A percentile compares a stretch with the other conserved stretches of the same genome.
phyloP scores from a whole-genome alignment of 768 basidiomycete species.

The Serpula lacrymans region DNA sequence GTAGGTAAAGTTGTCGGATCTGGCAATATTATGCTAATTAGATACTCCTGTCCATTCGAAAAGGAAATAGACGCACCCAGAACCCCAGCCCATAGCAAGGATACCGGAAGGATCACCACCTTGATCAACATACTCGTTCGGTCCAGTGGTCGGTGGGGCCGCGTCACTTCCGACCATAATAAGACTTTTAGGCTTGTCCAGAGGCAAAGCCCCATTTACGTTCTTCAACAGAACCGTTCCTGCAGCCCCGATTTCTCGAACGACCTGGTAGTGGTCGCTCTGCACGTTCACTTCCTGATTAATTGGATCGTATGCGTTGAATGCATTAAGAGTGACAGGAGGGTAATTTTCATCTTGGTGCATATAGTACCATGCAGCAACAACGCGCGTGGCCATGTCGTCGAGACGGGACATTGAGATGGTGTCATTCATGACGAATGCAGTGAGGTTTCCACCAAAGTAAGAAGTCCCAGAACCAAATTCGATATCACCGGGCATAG shows the following conservation, averaged over 20 bases:
- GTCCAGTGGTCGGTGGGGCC: slow-evolving; percentile 61
- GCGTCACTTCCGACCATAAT: slow-evolving; percentile 63
- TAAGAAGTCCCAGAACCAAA: slow-evolving; percentile 37
- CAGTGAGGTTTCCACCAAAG: slow-evolving; percentile 59
- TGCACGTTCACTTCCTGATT: slow-evolving; percentile 53
- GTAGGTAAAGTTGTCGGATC: slow-evolving; percentile 74
- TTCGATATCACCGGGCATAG: slow-evolving; percentile 64
- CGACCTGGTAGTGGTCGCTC: slow-evolving; percentile 48
- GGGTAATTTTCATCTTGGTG: slow-evolving; percentile 28
- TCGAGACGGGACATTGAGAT: slow-evolving; percentile 59
- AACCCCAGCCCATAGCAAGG: slow-evolving; percentile 92
- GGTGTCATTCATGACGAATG: slow-evolving; percentile 55
- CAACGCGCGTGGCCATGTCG: slow-evolving; percentile 69
- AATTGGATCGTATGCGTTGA: slow-evolving; percentile 24
- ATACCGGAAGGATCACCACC: slow-evolving; percentile 61
- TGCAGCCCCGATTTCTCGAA: slow-evolving; percentile 59
- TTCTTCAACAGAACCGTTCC: slow-evolving; percentile 74
- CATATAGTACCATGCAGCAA: slow-evolving; percentile 56
- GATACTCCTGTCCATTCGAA: too few relatives aligned
- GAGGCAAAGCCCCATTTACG: slow-evolving; percentile 49
- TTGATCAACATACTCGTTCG: slow-evolving; percentile 65
- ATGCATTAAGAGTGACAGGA: slow-evolving; percentile 21
- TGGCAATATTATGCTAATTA: too few relatives aligned
- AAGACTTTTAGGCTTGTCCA: slow-evolving; percentile 56
- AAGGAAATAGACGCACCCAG: slow-evolving; percentile 44